Evolutionary conservation across 306 rosid genomes (phyloP).

Genomic region (Pueraria montana): DNA sequence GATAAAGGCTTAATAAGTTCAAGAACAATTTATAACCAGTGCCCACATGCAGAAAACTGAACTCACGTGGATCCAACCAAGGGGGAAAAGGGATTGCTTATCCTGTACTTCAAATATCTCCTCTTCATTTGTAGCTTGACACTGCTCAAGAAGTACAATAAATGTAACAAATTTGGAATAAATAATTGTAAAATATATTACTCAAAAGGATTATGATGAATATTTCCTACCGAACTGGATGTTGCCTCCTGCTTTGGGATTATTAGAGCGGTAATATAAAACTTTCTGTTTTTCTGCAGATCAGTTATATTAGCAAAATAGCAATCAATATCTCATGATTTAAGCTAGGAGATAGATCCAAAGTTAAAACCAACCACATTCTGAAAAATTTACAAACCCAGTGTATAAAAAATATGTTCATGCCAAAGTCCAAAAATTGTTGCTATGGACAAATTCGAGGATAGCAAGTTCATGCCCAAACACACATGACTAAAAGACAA

Average conservation of each 20-base stretch:
- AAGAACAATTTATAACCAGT: conserved; percentile 22
- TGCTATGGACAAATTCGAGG: conserved; percentile 9
- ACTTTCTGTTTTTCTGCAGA: conserved; percentile 85
- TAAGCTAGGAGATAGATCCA: conserved; percentile 28
- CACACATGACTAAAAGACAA: conserved; percentile 14
- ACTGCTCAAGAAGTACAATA: conserved; percentile 60
- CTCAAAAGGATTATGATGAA: conserved; percentile 34
- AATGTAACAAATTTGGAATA: conserved; percentile 16
- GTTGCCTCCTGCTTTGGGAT: conserved; percentile 95
- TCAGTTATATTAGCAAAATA: conserved; percentile 41
- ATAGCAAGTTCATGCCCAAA: conserved; percentile 11
- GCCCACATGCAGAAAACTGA: conserved; percentile 30
- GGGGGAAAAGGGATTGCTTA: conserved; percentile 86
- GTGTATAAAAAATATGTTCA: conserved; percentile 7
- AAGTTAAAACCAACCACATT: conserved; percentile 26
- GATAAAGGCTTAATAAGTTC: conserved; percentile 19
- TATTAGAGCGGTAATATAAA: conserved; percentile 81
- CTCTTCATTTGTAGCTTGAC: conserved; percentile 90
- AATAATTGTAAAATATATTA: conserved; percentile 34
- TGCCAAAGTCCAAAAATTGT: background rate
- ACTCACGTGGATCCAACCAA: conserved; percentile 99
- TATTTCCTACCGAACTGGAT: conserved; percentile 75
- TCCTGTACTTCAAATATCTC: conserved; percentile 94
- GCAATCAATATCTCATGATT: conserved; percentile 32
- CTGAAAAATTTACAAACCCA: conserved; percentile 30